Conservation (phyloP, 2,329 filamentous ascomycete genomes). For the Aspergillus sp. region DNA sequence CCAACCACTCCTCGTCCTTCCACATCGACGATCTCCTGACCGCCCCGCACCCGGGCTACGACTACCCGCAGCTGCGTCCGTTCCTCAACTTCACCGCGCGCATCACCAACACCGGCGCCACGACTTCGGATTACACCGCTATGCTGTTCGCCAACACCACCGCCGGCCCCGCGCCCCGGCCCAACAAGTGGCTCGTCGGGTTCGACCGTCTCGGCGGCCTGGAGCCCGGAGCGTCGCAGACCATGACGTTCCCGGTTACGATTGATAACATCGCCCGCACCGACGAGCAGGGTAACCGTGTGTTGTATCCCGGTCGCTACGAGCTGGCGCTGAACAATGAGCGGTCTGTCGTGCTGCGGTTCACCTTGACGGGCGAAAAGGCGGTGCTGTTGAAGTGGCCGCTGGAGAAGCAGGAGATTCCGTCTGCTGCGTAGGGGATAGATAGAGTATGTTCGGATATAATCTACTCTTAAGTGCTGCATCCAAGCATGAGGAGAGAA, state of each 20-base stretch:
- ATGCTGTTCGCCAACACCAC: conserved; percentile 40
- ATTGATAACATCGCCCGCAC: conserved; percentile 39
- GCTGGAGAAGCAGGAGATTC: conserved; percentile 11
- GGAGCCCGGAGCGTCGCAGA: conserved; percentile 22
- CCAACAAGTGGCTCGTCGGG: conserved; percentile 44
- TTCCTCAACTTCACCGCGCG: conserved; percentile 38
- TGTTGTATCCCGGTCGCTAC: conserved; percentile 45
- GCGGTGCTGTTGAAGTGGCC: conserved; percentile 37
- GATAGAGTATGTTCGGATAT: too few relatives aligned
- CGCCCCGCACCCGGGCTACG: conserved; percentile 22
- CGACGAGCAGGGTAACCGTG: conserved; percentile 36
- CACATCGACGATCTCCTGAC: conserved; percentile 37
- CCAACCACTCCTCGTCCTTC: conserved; percentile 18
- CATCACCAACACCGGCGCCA: conserved; percentile 37
- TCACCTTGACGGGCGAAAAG: conserved; percentile 34
- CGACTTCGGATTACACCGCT: conserved; percentile 41
- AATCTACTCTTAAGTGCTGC: too few relatives aligned
- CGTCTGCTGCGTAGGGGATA: too few relatives aligned
- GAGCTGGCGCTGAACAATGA: conserved; percentile 42
- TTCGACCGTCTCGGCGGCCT: conserved; percentile 34
- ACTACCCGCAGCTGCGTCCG: conserved; percentile 33
- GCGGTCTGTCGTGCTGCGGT: conserved; percentile 30
- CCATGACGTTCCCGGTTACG: conserved; percentile 35
- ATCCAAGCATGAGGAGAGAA: too few relatives aligned
- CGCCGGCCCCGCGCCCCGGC: conserved; percentile 41